Evolutionary conservation across 768 basidiomycete genomes (phyloP).

Genomic region (Dentipellis sp.): DNA sequence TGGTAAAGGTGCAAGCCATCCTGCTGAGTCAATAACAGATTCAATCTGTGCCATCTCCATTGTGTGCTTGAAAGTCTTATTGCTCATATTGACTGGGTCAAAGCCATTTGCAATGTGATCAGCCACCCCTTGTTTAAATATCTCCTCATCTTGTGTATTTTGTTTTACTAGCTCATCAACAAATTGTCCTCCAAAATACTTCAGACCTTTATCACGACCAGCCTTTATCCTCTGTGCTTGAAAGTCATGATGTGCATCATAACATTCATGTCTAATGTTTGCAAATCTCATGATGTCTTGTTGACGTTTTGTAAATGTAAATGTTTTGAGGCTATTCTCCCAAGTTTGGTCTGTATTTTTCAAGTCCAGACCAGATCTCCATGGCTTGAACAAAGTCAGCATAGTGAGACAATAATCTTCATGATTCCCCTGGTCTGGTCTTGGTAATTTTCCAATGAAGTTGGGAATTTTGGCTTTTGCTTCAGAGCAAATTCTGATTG

Average conservation of each 20-base stretch:
- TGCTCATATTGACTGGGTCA: not conserved
- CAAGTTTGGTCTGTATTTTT: conserved; percentile 12
- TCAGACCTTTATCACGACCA: not conserved
- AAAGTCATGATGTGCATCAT: conserved; percentile 27
- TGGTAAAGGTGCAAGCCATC: no score
- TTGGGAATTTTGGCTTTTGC: no score
- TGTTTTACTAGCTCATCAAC: not conserved
- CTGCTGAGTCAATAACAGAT: no score
- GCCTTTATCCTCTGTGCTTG: conserved; percentile 11
- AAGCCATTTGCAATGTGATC: not conserved
- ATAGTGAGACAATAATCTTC: conserved; percentile 14
- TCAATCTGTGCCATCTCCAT: not conserved
- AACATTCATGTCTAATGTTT: conserved; percentile 26
- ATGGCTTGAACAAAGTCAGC: conserved; percentile 9
- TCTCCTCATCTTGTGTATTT: not conserved
- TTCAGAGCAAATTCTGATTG: no score
- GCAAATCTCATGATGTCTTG: conserved; percentile 20
- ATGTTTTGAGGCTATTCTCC: conserved; percentile 15
- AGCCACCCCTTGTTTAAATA: not conserved
- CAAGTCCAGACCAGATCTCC: conserved; percentile 5
- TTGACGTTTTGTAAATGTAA: conserved; percentile 14
- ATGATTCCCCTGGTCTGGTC: not conserved
- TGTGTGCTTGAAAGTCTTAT: not conserved
- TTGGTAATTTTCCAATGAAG: no score
- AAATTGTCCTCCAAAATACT: not conserved